Conservation (phyloP, 2,329 filamentous ascomycete species). For the Phyllosticta paracitricarpa region DNA sequence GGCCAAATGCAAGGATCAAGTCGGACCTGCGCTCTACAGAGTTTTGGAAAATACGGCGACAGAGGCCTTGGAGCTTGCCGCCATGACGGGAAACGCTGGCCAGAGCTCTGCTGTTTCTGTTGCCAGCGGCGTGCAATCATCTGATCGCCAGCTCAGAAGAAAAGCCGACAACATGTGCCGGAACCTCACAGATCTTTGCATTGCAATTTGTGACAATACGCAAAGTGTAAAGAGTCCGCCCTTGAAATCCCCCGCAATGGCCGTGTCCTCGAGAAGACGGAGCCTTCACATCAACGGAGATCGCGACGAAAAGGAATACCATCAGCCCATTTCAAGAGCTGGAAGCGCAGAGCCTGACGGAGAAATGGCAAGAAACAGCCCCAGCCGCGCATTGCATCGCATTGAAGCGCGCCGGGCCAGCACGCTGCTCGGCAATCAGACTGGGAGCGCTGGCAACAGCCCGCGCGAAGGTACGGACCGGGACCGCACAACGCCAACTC, state of each 20-base stretch:
- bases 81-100: slow-evolving; percentile 59
- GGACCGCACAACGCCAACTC: slow-evolving; percentile 8
- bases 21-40: slow-evolving; percentile 63
- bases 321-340: slow-evolving; percentile 5
- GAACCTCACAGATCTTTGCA: slow-evolving; percentile 82
- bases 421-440: slow-evolving; percentile 17
- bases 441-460: slow-evolving; percentile 15
- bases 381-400: slow-evolving; percentile 30
- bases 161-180: slow-evolving; percentile 91
- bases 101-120: slow-evolving; percentile 56
- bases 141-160: slow-evolving; percentile 76
- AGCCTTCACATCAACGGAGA: slow-evolving; percentile 6
- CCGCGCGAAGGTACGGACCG: slow-evolving; percentile 19
- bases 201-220: slow-evolving; percentile 52
- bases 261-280: slow-evolving; percentile 1
- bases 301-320: slow-evolving; percentile 1
- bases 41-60: slow-evolving; percentile 70
- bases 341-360: slow-evolving; percentile 28
- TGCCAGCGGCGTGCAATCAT: slow-evolving; percentile 47
- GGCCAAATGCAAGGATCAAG: slow-evolving; percentile 60
- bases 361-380: slow-evolving; percentile 21
- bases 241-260: slow-evolving; percentile 4
- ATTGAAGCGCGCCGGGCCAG: slow-evolving; percentile 36
- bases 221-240: slow-evolving; percentile 14
- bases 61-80: slow-evolving; percentile 70